These are phyloP conservation scores for Neurospora sp. DNA, from an alignment of 495 filamentous ascomycete species.

Conservation along the genomic window DNA sequence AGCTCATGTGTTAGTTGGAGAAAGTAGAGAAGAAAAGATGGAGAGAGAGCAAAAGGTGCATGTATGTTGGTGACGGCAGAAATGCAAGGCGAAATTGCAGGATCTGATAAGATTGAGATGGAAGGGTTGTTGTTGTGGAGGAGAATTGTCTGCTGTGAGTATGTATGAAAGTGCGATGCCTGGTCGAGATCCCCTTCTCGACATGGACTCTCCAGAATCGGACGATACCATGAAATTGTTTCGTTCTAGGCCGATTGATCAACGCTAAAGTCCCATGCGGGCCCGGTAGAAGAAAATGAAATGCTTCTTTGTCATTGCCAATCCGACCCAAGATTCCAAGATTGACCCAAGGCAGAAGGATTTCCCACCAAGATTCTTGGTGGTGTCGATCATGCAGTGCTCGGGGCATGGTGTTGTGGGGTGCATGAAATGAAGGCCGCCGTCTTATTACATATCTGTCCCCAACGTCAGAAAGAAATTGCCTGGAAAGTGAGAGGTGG, in stretches of 20 bases:
- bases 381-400: neutral
- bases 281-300: neutral
- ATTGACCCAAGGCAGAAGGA: neutral
- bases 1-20: neutral
- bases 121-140: neutral
- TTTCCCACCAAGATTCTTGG: neutral
- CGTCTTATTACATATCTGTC: neutral
- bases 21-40: neutral
- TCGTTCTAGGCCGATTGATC: neutral
- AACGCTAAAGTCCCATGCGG: neutral
- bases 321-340: neutral
- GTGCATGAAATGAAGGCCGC: neutral
- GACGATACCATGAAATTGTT: neutral
- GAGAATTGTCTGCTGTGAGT: neutral
- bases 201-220: neutral
- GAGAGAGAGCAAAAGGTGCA: neutral
- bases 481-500: neutral
- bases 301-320: neutral
- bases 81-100: neutral
- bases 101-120: neutral
- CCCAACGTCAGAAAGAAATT: neutral
- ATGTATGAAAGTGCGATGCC: neutral
- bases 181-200: neutral
- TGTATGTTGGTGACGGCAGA: neutral
- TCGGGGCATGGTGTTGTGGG: neutral